phyloP scores from a whole-genome alignment of 2,329 filamentous ascomycete species.

The Simplicillium aogashimaense region DNA sequence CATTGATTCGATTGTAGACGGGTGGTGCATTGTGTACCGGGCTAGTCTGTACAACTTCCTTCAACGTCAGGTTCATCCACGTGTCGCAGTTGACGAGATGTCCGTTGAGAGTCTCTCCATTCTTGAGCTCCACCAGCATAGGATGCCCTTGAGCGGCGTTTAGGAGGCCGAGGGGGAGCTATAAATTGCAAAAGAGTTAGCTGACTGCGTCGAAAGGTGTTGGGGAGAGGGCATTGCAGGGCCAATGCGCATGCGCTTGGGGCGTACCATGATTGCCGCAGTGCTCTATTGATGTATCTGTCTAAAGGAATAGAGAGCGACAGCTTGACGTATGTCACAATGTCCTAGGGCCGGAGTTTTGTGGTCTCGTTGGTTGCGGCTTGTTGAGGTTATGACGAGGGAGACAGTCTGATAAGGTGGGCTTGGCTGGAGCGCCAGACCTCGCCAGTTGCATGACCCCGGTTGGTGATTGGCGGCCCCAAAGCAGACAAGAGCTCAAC shows the following conservation, averaged over 20 bases:
- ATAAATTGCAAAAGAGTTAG: slow-evolving; percentile 12
- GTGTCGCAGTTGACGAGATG: slow-evolving; percentile 96
- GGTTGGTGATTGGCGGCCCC: slow-evolving; percentile 8
- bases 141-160: slow-evolving; percentile 95
- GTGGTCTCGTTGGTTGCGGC: not conserved
- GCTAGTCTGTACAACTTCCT: slow-evolving; percentile 94
- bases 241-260: not conserved
- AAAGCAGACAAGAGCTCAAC: not conserved
- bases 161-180: slow-evolving; percentile 72
- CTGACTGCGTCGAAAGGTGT: slow-evolving; percentile 1
- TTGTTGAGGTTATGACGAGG: slow-evolving; percentile 3
- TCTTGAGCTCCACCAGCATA: slow-evolving; percentile 96
- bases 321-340: not conserved
- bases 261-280: not conserved
- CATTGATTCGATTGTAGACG: no score
- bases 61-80: slow-evolving; percentile 98
- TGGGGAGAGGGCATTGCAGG: slow-evolving; percentile 1
- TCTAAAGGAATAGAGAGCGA: not conserved
- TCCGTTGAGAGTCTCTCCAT: slow-evolving; percentile 93
- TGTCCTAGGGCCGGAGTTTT: not conserved
- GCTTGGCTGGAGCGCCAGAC: slow-evolving; percentile 5
- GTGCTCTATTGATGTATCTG: not conserved
- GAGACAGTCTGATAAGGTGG: not conserved
- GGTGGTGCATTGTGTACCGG: slow-evolving; percentile 39
- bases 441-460: slow-evolving; percentile 19